phyloP scores from a whole-genome alignment of 371 early-diverging fungal genomes.

The Antonospora locustae region DNA sequence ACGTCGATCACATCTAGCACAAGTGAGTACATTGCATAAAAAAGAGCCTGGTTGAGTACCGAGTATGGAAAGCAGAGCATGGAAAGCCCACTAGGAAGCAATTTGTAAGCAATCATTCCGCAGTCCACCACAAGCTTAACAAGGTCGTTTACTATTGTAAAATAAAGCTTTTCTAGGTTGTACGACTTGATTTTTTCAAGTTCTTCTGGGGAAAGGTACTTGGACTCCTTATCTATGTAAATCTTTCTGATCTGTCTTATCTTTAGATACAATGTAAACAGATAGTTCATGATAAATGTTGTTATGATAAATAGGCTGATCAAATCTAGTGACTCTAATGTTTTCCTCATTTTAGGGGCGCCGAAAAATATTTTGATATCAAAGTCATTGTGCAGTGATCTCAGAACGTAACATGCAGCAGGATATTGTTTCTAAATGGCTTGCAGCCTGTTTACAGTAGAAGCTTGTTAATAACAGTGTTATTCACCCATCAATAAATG shows the following conservation, averaged over 20 bases:
- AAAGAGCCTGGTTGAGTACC: neutral
- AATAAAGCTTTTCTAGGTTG: slow-evolving; percentile 67
- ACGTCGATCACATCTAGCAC: slow-evolving; percentile 54
- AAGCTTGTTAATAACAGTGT: no score
- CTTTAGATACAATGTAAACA: slow-evolving; percentile 13
- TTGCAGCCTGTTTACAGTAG: no score
- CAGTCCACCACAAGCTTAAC: slow-evolving; percentile 4
- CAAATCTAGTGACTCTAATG: no score
- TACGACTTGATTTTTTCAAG: slow-evolving; percentile 70
- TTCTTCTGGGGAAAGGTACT: no score
- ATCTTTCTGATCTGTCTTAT: slow-evolving; percentile 9
- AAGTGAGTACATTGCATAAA: neutral
- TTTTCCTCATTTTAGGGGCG: slow-evolving; percentile 23
- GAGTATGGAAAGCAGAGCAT: no score
- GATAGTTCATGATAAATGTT: slow-evolving; percentile 6
- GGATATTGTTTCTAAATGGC: no score
- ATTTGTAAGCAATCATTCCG: slow-evolving; percentile 1
- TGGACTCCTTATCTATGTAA: no score
- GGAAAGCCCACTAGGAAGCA: slow-evolving; percentile 1
- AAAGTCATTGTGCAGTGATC: no score
- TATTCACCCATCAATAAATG: no score
- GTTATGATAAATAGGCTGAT: no score
- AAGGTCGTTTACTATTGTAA: slow-evolving; percentile 65
- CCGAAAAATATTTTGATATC: neutral
- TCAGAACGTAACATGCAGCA: no score